Conservation (phyloP, 495 filamentous ascomycete genomes). For the Haplographium delicatum region DNA sequence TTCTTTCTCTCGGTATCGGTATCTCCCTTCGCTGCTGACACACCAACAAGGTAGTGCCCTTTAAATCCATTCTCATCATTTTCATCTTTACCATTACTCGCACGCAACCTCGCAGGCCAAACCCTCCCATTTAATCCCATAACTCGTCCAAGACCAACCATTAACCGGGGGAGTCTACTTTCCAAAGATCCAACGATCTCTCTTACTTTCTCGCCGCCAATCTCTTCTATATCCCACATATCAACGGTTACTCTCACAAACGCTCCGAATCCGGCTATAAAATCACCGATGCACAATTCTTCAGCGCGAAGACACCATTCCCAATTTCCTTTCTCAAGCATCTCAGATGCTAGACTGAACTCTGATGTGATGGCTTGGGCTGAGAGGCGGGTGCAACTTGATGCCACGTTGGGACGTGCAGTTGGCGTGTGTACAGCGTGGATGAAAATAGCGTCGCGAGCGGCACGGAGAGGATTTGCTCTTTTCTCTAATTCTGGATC, state of each 20-base stretch:
- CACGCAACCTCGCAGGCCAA: constrained; percentile 52
- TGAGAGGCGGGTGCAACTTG: constrained; percentile 41
- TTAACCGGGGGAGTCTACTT: constrained; percentile 31
- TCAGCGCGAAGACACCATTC: constrained; percentile 40
- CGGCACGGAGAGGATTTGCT: constrained; percentile 31
- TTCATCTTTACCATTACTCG: constrained; percentile 1
- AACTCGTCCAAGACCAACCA: constrained; percentile 1
- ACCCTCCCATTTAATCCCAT: constrained; percentile 40
- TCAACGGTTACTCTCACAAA: constrained; percentile 42
- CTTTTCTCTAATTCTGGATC: constrained; percentile 45
- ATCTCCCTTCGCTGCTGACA: constrained; percentile 31
- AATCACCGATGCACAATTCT: constrained; percentile 42
- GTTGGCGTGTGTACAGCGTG: constrained; percentile 47
- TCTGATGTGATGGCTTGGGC: constrained; percentile 43
- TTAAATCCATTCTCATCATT: constrained; percentile 24
- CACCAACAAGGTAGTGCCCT: constrained; percentile 52
- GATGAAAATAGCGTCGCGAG: constrained; percentile 51
- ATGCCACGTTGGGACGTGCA: constrained; percentile 42
- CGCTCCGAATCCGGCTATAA: constrained; percentile 40
- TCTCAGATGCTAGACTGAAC: constrained; percentile 36
- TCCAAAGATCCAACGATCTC: constrained; percentile 47
- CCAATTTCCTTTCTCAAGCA: constrained; percentile 39
- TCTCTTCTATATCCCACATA: constrained; percentile 40
- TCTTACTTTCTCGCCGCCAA: constrained; percentile 28
- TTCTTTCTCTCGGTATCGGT: constrained; percentile 29